phyloP scores from a whole-genome alignment of 2,329 filamentous ascomycete species.

The Alternaria novae-zelandiae region DNA sequence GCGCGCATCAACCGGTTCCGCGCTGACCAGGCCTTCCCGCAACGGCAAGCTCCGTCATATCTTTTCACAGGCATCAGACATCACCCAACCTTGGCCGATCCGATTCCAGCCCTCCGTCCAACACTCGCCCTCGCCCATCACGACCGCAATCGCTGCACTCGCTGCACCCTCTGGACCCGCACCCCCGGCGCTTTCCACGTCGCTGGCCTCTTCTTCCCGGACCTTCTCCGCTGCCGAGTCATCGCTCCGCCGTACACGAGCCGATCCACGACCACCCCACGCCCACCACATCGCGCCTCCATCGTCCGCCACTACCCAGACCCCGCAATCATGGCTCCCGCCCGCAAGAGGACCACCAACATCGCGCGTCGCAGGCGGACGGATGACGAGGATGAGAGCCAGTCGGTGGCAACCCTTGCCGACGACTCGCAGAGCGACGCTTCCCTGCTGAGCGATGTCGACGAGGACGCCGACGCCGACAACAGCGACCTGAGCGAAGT shows the following conservation, averaged over 20 bases:
- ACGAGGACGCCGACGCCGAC: conserved; percentile 65
- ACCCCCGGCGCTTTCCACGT: conserved; percentile 17
- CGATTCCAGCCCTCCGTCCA: conserved; percentile 26
- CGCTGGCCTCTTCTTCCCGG: conserved; percentile 21
- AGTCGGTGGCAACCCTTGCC: conserved; percentile 56
- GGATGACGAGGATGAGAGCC: conserved; percentile 49
- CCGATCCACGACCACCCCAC: conserved; percentile 30
- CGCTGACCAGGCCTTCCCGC: conserved; percentile 24
- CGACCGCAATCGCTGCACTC: conserved; percentile 32
- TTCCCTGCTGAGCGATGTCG: conserved; percentile 63
- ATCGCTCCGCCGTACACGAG: conserved; percentile 27
- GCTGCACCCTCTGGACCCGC: conserved; percentile 26
- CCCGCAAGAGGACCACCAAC: conserved; percentile 44
- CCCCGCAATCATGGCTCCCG: conserved; percentile 44
- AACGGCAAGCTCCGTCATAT: conserved; percentile 36
- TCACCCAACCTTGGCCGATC: conserved; percentile 27
- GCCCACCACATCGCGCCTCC: conserved; percentile 21
- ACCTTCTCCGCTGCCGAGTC: conserved; percentile 31
- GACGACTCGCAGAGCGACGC: conserved; percentile 70
- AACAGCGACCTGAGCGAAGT: conserved; percentile 64
- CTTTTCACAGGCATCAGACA: conserved; percentile 47
- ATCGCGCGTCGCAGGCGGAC: conserved; percentile 48
- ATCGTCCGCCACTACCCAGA: conserved; percentile 15
- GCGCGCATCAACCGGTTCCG: conserved; percentile 18
- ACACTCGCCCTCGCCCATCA: conserved; percentile 32